Conservation (phyloP, 1,284 basidiomycete species). For the Tilletia horrida region DNA sequence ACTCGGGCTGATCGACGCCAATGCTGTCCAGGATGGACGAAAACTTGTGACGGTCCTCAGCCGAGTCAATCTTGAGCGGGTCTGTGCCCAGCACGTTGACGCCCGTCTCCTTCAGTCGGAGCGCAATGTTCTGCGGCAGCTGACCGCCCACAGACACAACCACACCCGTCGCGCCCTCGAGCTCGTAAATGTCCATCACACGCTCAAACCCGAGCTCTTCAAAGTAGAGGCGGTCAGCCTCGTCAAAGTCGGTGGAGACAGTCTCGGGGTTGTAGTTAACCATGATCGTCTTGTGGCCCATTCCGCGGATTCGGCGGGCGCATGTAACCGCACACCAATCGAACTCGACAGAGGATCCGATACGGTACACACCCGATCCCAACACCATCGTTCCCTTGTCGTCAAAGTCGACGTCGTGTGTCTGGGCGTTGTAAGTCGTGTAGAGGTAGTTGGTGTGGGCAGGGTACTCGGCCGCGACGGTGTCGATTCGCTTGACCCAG, state of each 20-base stretch:
- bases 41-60: constrained; percentile 99
- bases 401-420: constrained; percentile 92
- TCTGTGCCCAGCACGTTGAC: constrained; percentile 95
- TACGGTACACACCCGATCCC: constrained; percentile 97
- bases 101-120: constrained; percentile 82
- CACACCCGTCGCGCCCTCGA: constrained; percentile 86
- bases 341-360: constrained; percentile 97
- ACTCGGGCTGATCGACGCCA: constrained; percentile 94
- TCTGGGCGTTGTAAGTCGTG: constrained; percentile 96
- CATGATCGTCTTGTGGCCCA: constrained; percentile 96
- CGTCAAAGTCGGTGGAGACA: constrained; percentile 98
- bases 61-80: constrained; percentile 89
- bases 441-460: constrained; percentile 99
- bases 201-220: constrained; percentile 96
- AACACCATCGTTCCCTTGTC: constrained; percentile 98
- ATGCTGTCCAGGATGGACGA: constrained; percentile 90
- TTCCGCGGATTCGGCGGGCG: constrained; percentile 80
- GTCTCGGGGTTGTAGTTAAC: constrained; percentile 99
- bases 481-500: constrained; percentile 99
- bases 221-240: constrained; percentile 97
- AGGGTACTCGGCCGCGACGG: constrained; percentile 96
- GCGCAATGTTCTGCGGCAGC: constrained; percentile 86
- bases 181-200: constrained; percentile 99
- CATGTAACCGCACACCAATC: constrained; percentile 99
- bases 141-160: constrained; percentile 92